Evolutionary conservation across 805 yeast genomes (phyloP).

Genomic region (Sugiyamaella valdiviana): DNA sequence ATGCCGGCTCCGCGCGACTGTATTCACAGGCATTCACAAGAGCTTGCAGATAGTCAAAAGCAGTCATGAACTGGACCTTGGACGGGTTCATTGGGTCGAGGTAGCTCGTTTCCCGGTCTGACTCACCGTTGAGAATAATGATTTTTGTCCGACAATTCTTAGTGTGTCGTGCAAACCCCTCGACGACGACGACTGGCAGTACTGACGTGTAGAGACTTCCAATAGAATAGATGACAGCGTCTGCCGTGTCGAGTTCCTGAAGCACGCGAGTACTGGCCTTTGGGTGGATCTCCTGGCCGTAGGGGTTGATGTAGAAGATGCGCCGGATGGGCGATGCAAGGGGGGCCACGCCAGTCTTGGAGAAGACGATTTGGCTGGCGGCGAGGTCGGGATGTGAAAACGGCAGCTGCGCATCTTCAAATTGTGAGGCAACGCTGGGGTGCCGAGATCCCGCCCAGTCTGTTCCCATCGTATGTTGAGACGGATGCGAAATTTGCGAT

Average conservation of each 20-base stretch:
- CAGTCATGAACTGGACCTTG: not conserved
- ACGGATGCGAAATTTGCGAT: conserved; percentile 87
- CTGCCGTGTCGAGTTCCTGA: conserved; percentile 39
- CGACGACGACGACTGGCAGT: conserved; percentile 66
- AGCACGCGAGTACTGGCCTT: conserved; percentile 58
- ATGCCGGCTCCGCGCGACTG: conserved; percentile 32
- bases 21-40: conserved; percentile 52
- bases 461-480: conserved; percentile 22
- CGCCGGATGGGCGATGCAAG: conserved; percentile 68
- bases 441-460: conserved; percentile 26
- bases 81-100: conserved; percentile 41
- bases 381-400: conserved; percentile 75
- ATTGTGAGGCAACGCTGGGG: conserved; percentile 26
- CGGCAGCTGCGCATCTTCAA: conserved; percentile 58
- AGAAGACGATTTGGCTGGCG: conserved; percentile 67
- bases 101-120: conserved; percentile 75
- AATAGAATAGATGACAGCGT: conserved; percentile 64
- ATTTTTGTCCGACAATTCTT: conserved; percentile 39
- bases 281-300: conserved; percentile 82
- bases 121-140: conserved; percentile 63
- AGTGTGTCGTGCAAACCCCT: conserved; percentile 67
- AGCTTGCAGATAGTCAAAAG: conserved; percentile 46
- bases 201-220: conserved; percentile 88
- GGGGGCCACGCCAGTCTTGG: conserved; percentile 43
- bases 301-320: conserved; percentile 75